phyloP scores from a whole-genome alignment of 768 basidiomycete genomes.

The Panellus pusillus region DNA sequence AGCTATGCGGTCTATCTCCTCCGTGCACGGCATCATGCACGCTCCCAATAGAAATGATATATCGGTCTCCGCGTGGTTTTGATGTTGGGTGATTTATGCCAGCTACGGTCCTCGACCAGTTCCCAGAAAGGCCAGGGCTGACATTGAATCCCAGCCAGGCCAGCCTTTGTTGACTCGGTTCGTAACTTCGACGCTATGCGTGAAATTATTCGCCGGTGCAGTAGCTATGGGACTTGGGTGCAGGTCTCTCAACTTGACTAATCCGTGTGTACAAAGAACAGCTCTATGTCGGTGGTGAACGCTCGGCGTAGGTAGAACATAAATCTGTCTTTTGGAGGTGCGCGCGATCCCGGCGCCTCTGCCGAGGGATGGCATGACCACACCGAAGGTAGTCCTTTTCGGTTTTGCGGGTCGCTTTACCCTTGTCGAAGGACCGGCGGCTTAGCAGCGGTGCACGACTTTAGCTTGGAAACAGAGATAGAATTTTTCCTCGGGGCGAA shows the following conservation, averaged over 20 bases:
- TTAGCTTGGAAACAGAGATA: slow-evolving; percentile 10
- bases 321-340: slow-evolving; percentile 49
- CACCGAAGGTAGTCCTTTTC: slow-evolving; percentile 13
- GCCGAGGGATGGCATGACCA: slow-evolving; percentile 17
- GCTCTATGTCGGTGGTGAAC: slow-evolving; percentile 75
- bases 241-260: slow-evolving; percentile 62
- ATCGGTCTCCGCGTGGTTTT: no score
- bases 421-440: slow-evolving; percentile 25
- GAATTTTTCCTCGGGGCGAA: slow-evolving; percentile 23
- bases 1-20: no score
- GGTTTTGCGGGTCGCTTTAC: slow-evolving; percentile 31
- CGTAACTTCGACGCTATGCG: slow-evolving; percentile 44
- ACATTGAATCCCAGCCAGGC: slow-evolving; percentile 76
- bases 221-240: slow-evolving; percentile 35
- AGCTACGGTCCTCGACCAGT: slow-evolving; percentile 71
- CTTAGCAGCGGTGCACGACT: slow-evolving; percentile 12
- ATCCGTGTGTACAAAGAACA: slow-evolving; percentile 50
- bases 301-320: slow-evolving; percentile 64
- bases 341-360: slow-evolving; percentile 33
- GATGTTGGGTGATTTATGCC: slow-evolving; percentile 48
- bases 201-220: slow-evolving; percentile 57
- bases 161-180: slow-evolving; percentile 66
- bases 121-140: slow-evolving; percentile 78
- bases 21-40: no score
- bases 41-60: no score